Conservation (phyloP, 768 basidiomycete species). For the Ramaria sp. region DNA sequence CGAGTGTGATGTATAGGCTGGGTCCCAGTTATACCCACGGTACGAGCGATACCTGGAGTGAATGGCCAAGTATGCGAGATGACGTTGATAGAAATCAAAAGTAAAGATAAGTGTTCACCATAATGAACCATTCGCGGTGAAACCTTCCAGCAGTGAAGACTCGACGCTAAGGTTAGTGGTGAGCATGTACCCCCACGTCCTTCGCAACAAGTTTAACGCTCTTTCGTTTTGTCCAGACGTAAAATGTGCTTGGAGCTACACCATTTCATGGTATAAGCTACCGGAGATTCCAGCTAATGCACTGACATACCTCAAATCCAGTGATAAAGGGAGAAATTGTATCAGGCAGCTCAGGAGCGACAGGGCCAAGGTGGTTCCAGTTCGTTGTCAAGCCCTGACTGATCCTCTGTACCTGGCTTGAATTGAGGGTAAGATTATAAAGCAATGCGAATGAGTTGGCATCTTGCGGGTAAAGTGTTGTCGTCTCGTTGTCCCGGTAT, state of each 20-base stretch:
- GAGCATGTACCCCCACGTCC: constrained; percentile 54
- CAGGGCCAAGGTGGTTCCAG: constrained; percentile 43
- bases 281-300: constrained; percentile 3
- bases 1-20: constrained; percentile 47
- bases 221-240: constrained; percentile 38
- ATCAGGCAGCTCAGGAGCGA: constrained; percentile 46
- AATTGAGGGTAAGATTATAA: constrained; percentile 36
- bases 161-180: constrained; percentile 44
- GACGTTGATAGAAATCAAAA: neutral
- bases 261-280: too few relatives aligned
- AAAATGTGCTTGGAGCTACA: constrained; percentile 49
- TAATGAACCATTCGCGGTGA: constrained; percentile 46
- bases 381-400: constrained; percentile 38
- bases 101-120: constrained; percentile 22
- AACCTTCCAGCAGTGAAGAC: constrained; percentile 48
- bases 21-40: constrained; percentile 45
- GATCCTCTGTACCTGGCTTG: constrained; percentile 28
- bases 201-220: constrained; percentile 41
- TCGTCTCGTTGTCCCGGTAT: constrained; percentile 46
- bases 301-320: constrained; percentile 39
- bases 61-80: neutral
- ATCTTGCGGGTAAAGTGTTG: constrained; percentile 44
- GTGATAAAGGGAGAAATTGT: constrained; percentile 51
- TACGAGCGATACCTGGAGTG: constrained; percentile 37
- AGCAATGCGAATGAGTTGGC: constrained; percentile 49